Conservation (phyloP, 176 grass and related monocot genomes). For the Miscanthus lutarioriparius region DNA sequence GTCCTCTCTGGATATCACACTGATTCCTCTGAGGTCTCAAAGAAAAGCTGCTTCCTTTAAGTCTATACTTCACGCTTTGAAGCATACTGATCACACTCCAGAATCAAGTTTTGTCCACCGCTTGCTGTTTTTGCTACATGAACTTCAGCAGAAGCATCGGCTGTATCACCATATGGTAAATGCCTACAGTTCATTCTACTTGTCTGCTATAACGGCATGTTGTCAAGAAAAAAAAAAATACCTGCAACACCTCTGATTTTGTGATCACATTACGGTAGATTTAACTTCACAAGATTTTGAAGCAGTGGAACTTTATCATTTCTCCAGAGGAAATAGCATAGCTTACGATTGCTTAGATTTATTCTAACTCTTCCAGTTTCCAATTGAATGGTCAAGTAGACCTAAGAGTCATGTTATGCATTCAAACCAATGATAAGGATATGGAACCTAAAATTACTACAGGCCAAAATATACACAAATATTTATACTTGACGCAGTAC, state of each 20-base stretch:
- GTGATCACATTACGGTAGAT: not conserved
- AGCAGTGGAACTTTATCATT: no score
- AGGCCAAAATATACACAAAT: not conserved
- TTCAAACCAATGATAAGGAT: not conserved
- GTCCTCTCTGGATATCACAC: constrained; percentile 57
- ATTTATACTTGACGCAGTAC: not conserved
- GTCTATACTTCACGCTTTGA: constrained; percentile 37
- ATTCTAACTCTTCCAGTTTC: not conserved
- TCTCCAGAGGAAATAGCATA: no score
- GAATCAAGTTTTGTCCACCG: constrained; percentile 61
- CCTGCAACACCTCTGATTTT: not conserved
- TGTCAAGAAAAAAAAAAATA: no score
- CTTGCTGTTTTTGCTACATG: constrained; percentile 52
- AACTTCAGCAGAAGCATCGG: constrained; percentile 50
- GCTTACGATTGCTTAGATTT: not conserved
- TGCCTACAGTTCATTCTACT: not conserved
- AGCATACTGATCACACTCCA: constrained; percentile 41
- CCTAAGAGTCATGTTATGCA: not conserved
- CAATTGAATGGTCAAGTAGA: not conserved
- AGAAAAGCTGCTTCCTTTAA: constrained; percentile 60
- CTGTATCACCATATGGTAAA: constrained; percentile 70
- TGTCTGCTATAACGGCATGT: not conserved
- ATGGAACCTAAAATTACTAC: not conserved
- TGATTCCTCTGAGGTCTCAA: constrained; percentile 70
- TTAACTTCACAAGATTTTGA: not conserved